Evolutionary conservation across 2,329 filamentous ascomycete genomes (phyloP).

Genomic region (Fusarium avenaceum): DNA sequence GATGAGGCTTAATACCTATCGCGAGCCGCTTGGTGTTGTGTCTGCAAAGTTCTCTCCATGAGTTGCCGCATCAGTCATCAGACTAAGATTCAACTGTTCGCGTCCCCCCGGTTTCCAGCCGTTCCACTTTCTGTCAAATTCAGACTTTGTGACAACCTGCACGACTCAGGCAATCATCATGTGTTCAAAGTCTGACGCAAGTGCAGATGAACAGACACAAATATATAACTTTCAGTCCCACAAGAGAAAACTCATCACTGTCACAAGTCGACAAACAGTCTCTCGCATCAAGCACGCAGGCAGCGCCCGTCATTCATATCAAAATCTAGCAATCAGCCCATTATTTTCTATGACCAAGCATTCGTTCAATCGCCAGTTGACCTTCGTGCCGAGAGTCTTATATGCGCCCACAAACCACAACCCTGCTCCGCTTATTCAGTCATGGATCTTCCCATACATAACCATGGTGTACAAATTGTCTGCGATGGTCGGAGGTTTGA

Average conservation of each 20-base stretch:
- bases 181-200: conserved; percentile 5
- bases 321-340: background rate
- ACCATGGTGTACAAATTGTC: background rate
- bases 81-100: background rate
- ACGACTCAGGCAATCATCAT: conserved; percentile 12
- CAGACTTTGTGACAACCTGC: conserved; percentile 21
- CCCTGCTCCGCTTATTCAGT: conserved; percentile 12
- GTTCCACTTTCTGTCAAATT: conserved; percentile 11
- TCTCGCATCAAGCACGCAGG: background rate
- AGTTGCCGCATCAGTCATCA: conserved; percentile 8
- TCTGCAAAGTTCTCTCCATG: conserved; percentile 4
- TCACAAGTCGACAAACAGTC: background rate
- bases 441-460: background rate
- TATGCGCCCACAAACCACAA: conserved; percentile 24
- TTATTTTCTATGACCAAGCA: background rate
- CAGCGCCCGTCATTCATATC: background rate
- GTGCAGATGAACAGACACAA: conserved; percentile 12
- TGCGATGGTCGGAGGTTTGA: conserved; percentile 5
- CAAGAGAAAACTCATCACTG: background rate
- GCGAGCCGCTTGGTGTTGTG: background rate
- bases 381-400: background rate
- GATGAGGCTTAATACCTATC: conserved; percentile 22
- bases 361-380: background rate
- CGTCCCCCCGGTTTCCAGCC: background rate
- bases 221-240: background rate